A percentile compares a stretch with the other conserved stretches of the same genome.
phyloP scores from a whole-genome alignment of 139 green algal genomes.

The Tetradesmus obliquus region DNA sequence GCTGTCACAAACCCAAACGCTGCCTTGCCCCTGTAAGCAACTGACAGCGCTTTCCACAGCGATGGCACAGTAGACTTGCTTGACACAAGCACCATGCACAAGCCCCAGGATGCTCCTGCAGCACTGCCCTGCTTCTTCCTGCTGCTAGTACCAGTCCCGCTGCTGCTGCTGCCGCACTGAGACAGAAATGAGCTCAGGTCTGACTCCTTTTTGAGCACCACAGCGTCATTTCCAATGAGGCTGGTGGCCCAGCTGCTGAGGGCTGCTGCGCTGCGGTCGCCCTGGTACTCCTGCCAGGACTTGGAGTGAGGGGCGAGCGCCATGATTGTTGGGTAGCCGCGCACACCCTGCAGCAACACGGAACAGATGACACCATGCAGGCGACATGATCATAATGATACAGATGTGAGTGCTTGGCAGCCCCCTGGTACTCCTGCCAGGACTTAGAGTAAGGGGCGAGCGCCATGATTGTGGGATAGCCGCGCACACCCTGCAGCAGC shows the following conservation, averaged over 20 bases:
- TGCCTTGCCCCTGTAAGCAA: conserved; percentile 63
- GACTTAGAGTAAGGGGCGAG: conserved; percentile 39
- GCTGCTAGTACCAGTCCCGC: neutral
- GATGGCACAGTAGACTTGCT: conserved; percentile 70
- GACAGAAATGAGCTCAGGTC: conserved; percentile 51
- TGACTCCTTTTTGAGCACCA: conserved; percentile 17
- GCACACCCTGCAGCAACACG: conserved; percentile 59
- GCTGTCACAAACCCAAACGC: conserved; percentile 55
- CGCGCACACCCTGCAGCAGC: neutral
- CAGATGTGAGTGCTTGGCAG: no score
- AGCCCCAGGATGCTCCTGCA: conserved; percentile 62
- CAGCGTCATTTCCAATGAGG: conserved; percentile 71
- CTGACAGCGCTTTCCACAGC: conserved; percentile 71
- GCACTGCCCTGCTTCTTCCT: conserved; percentile 17
- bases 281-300: conserved; percentile 68
- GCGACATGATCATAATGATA: no score
- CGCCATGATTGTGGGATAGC: conserved; percentile 87
- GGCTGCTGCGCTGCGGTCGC: conserved; percentile 67
- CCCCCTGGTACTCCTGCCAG: conserved; percentile 70
- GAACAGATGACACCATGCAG: neutral
- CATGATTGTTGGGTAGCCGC: conserved; percentile 89
- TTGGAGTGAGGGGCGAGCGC: conserved; percentile 51
- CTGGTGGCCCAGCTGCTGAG: conserved; percentile 76
- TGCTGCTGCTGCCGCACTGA: conserved; percentile 38
- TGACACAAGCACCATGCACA: conserved; percentile 81